Evolutionary conservation across 1,284 basidiomycete genomes (phyloP), one percentile per base, ranked within the genome.

Genomic region (Trichosporon ovoides): DNA sequence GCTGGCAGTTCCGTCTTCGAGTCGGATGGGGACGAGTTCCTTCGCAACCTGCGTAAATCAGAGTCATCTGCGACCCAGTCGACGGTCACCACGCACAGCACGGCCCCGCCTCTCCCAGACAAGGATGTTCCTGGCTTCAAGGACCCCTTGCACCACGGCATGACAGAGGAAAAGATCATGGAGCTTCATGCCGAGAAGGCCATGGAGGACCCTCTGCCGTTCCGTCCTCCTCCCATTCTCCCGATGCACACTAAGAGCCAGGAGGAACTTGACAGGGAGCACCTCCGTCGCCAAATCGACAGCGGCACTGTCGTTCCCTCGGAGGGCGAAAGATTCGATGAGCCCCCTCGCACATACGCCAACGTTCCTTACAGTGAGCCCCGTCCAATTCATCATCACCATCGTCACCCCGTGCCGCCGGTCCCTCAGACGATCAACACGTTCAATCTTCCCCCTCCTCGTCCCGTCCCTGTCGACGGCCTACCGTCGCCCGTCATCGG

Each of bases 391-490:
- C 43, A 48, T 16, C 43, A 48, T 24, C 43, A 48, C 13, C 43
- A 48, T 24, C 43, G 43, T 16, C 43, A 48, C 24, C 43, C 43
- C 43, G 43, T 48, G 22, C 43, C 43, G 4, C 43, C 43, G 7
- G 19, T 48, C 14, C 43, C 43, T 13, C 43, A 48, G 22, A 48
- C 43, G 43, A 48, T 48, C 43, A 48, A 48, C 24, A 48, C 43
- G 24, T 48, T 48, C 43, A 48, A 48, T 19, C 43, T 48, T 14
- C 43, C 43, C 10, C 22, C 43, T 48, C 43, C 43, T 24, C 43
- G 43, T 28, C 43, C 43, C 7, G 43, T 28, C 7, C 43, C 43
- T 28, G 43, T 48, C 22, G 43, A 48, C 14, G 43, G 43, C 24
- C 43, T 48, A 7, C 43, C 43, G 24, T 48, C 43, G 14, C 43